Conservation (phyloP, 2,329 filamentous ascomycete species). For the Fusarium nematophilum region DNA sequence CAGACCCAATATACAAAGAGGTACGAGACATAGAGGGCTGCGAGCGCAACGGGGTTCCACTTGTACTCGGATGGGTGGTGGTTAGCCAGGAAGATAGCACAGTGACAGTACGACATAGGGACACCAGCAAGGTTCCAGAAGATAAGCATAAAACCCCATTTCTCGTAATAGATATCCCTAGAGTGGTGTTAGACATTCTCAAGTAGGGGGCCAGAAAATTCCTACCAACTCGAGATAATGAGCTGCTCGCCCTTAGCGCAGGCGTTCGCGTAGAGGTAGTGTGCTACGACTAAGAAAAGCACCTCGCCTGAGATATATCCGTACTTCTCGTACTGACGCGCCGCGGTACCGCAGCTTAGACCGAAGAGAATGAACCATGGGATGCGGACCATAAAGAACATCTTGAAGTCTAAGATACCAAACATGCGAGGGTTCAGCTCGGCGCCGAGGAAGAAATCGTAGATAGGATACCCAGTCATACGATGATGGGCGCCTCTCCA, state of each 20-base stretch:
- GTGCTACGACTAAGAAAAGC: slow-evolving; percentile 85
- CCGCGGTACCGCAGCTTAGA: slow-evolving; percentile 78
- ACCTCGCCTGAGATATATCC: slow-evolving; percentile 91
- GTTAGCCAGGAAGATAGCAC: slow-evolving; percentile 88
- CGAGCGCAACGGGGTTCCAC: slow-evolving; percentile 78
- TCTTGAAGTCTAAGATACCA: slow-evolving; percentile 90
- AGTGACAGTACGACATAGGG: slow-evolving; percentile 92
- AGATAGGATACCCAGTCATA: slow-evolving; percentile 88
- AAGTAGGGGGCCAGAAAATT: neutral
- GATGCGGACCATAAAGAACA: slow-evolving; percentile 94
- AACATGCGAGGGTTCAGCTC: slow-evolving; percentile 92
- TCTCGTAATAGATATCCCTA: slow-evolving; percentile 94
- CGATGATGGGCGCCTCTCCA: slow-evolving; percentile 85
- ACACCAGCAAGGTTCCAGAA: slow-evolving; percentile 97
- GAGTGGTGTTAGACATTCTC: neutral
- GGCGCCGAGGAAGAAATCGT: slow-evolving; percentile 94
- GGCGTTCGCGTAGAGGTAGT: slow-evolving; percentile 92
- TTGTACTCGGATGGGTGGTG: slow-evolving; percentile 81
- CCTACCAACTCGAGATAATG: slow-evolving; percentile 82
- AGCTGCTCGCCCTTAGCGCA: slow-evolving; percentile 93
- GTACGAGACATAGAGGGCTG: slow-evolving; percentile 75
- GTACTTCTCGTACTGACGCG: slow-evolving; percentile 85
- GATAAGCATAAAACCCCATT: slow-evolving; percentile 97
- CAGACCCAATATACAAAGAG: slow-evolving; percentile 90
- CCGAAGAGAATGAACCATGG: slow-evolving; percentile 93